Percentiles rank a stretch among this genome's conserved stretches.
phyloP scores from a whole-genome alignment of 2,329 filamentous ascomycete species.

The Scytalidium lignicola region DNA sequence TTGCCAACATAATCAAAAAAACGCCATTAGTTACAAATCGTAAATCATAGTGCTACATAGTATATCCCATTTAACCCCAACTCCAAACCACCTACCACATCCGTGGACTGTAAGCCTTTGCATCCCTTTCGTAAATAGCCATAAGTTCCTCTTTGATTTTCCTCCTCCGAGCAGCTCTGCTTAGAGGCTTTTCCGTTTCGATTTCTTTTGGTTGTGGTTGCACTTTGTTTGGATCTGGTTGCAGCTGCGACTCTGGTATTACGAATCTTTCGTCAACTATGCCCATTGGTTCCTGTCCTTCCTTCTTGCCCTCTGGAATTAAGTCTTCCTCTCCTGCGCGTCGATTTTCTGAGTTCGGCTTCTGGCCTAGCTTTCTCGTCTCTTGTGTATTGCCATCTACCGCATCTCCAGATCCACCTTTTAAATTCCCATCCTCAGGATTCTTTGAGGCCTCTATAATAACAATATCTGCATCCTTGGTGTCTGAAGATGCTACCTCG shows the following conservation, averaged over 20 bases:
- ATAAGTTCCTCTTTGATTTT: constrained; percentile 54
- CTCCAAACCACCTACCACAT: constrained; percentile 41
- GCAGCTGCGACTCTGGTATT: neutral
- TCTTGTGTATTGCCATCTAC: neutral
- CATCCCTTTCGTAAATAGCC: constrained; percentile 30
- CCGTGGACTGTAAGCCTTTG: constrained; percentile 48
- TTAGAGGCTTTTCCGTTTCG: constrained; percentile 13
- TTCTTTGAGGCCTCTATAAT: neutral
- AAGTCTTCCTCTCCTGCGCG: constrained; percentile 43
- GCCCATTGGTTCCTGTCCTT: constrained; percentile 33
- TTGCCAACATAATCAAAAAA: neutral
- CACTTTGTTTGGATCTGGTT: neutral
- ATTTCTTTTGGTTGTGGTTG: neutral
- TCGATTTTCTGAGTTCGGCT: neutral
- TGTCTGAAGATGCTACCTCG: neutral
- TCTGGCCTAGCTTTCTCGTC: constrained; percentile 12
- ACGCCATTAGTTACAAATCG: neutral
- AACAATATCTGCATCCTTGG: neutral
- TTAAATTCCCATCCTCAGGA: no score
- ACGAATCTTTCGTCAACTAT: constrained; percentile 38
- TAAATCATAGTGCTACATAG: neutral
- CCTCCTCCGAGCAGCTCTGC: constrained; percentile 38
- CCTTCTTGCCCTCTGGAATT: constrained; percentile 22
- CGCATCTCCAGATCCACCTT: neutral
- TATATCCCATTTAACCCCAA: neutral